These are phyloP conservation scores for Fusarium sulawesiense DNA, from an alignment of 2,329 filamentous ascomycete species.

Conservation along the genomic window DNA sequence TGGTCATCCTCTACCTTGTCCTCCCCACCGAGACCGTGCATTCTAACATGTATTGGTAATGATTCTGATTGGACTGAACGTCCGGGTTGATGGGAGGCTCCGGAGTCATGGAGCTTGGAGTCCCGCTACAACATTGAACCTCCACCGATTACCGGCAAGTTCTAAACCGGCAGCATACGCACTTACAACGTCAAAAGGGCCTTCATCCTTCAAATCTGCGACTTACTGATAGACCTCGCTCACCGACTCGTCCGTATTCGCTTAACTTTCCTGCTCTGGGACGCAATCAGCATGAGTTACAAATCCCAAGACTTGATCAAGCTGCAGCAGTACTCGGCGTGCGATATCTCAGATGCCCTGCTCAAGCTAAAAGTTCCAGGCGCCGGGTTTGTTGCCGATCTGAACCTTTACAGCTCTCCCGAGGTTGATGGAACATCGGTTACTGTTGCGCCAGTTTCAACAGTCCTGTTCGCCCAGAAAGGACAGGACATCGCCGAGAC, in stretches of 20 bases:
- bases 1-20: conserved; percentile 20
- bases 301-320: conserved; percentile 41
- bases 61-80: conserved; percentile 48
- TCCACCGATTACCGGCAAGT: conserved; percentile 30
- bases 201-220: conserved; percentile 17
- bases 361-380: conserved; percentile 74
- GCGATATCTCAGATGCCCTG: conserved; percentile 77
- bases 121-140: conserved; percentile 29
- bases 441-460: conserved; percentile 67
- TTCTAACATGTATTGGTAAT: conserved; percentile 39
- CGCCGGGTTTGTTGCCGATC: conserved; percentile 74
- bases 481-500: conserved; percentile 51
- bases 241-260: conserved; percentile 32
- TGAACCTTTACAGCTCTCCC: conserved; percentile 51
- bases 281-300: conserved; percentile 39
- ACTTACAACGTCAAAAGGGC: conserved; percentile 28
- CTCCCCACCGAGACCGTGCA: conserved; percentile 40
- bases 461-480: conserved; percentile 72
- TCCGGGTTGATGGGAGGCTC: conserved; percentile 43
- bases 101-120: conserved; percentile 45
- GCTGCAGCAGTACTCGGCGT: conserved; percentile 57
- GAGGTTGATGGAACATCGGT: conserved; percentile 44
- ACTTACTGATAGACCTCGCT: conserved; percentile 18
- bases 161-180: conserved; percentile 15
- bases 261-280: conserved; percentile 18